Conservation (phyloP, 2,329 filamentous ascomycete genomes). For the Colletotrichum horii region DNA sequence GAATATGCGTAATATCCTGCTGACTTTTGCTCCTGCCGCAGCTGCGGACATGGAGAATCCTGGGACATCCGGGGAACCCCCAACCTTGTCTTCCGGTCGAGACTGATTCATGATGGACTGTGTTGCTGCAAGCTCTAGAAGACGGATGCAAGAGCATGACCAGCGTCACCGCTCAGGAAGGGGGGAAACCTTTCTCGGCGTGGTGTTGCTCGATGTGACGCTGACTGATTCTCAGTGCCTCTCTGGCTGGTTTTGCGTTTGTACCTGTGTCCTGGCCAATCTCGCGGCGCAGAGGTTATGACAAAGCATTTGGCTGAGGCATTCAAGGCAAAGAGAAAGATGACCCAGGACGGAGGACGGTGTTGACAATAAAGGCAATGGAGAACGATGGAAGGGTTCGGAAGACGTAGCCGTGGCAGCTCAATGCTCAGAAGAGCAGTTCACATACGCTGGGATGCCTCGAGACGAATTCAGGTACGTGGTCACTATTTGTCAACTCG, state of each 20-base stretch:
- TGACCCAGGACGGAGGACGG: neutral
- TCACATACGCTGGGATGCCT: neutral
- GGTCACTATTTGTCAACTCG: neutral
- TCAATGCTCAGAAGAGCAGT: neutral
- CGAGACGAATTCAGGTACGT: neutral
- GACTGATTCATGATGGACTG: neutral
- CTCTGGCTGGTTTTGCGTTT: rapidly evolving
- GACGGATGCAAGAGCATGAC: neutral
- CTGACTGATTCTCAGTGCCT: neutral
- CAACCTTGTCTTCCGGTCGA: neutral
- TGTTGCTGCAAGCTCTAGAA: neutral
- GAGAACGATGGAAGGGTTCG: neutral
- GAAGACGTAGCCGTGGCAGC: neutral
- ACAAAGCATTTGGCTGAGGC: neutral
- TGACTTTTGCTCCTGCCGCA: neutral
- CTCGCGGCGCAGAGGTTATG: neutral
- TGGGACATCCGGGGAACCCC: neutral
- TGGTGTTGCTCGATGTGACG: neutral
- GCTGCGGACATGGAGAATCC: neutral
- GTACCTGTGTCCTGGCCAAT: neutral
- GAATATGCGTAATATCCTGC: no score
- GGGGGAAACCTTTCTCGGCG: neutral
- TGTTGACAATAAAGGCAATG: neutral
- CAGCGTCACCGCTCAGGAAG: neutral
- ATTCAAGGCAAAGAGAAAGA: neutral